Evolutionary conservation across 208 protist genomes (phyloP), one percentile per base, ranked within the genome.

Genomic region (Leishmania gerbilli): DNA sequence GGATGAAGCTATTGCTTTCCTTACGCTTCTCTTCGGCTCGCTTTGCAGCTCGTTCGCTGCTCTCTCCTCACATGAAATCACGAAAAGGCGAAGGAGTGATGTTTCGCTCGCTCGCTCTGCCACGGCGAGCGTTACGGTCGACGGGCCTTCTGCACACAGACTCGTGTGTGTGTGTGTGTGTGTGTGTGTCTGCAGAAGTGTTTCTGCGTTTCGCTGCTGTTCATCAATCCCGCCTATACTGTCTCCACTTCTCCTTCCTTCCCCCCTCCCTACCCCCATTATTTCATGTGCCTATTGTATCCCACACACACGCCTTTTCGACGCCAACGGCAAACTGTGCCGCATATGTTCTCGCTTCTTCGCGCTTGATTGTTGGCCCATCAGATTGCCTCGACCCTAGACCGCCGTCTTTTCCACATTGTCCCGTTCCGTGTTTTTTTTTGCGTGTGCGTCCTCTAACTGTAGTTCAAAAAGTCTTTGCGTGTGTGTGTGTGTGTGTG

Each of bases 211-310:
- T 47, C 11, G 5, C 31, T 13, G 31, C 47, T 51, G 5, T 9
- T 40, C 24, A 58, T 51, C 11, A 31, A 75, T 75, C 9, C 1
- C 7, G 47, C 42, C 24, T 75, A n/a, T 37, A 19, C n/a, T 45
- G 40, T 45, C 75, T 82, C 27, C 34, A 62, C 67, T 37, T 71
- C 31, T 53, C 55, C 49, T 34, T 65, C 67, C 67, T 47, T 51
- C n/a, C 15, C 15, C 21, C 47, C 45, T 45, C 17, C 3, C 24
- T 34, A 1, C 2, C 21, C 6, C 34, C 60, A 31, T 13, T 49
- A 40, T 24, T 34, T 31, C 42, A 37, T 67, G 56, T 19, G 62
- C 31, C 31, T 8, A 67, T n/a, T 62, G 24, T 7, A 62, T 31
- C 6, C 6, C 0, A 40, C 31, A 15, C 31, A 6, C 15, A 8